Evolutionary conservation across 345 rosid species (phyloP), one percentile per base, ranked within the genome.

Genomic region (Populus alba): DNA sequence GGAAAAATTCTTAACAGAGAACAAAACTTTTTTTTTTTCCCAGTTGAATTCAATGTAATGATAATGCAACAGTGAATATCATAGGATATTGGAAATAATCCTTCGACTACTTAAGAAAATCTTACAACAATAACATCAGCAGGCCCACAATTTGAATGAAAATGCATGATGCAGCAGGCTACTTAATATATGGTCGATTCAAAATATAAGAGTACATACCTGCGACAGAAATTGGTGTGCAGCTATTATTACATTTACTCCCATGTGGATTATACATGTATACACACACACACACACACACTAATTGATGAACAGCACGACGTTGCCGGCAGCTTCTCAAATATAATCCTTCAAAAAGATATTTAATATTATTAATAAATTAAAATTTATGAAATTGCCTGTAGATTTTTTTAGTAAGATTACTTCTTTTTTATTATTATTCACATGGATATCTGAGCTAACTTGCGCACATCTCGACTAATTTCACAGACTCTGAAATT

Each of bases 41-140:
- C 27, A 47, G 33, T 16, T 23, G 66, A 18, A 33, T 73, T 53
- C 1, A 22, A 62, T 18, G 51, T 8, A 22, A 74, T 18, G 23
- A 38, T 57, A 39, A 39, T 16, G 16, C 27, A 71, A 72, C 72
- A 72, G 81, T 72, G 72, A 72, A 78, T 38, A 78, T 71, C 76
- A 72, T 65, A 33, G 72, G 66, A 78, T 9, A 22, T 53, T 63
- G 38, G 49, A 18, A 7, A 22, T 65, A 7, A 22, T 72, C 66
- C 61, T 66, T 78, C 49, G 76, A 53, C 72, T 51, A 38, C 76
- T 51, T 35, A 37, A 15, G n/a, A 6, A 20, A 27, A 71, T 13
- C 51, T 45, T 13, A 43, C 38, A 43, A 8, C 33, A 17, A 25
- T 41, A 70, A 1, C 18, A 22, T 17, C 47, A 23, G 9, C 61